Conservation (phyloP, 2,329 filamentous ascomycete species). For the Cyphellophora attinorum region DNA sequence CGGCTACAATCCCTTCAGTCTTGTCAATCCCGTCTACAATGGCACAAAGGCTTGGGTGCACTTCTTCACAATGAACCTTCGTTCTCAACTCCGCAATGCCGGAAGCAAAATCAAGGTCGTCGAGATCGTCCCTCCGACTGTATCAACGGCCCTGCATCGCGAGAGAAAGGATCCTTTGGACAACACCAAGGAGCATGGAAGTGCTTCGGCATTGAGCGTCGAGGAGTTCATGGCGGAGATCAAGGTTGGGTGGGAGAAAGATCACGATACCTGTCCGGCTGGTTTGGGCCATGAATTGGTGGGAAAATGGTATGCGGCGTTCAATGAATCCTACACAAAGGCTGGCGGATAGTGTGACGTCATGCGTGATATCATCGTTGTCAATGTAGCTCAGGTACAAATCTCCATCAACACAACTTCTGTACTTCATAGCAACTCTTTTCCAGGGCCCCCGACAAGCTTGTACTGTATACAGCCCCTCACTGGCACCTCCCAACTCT, state of each 20-base stretch:
- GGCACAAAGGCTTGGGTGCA: conserved; percentile 51
- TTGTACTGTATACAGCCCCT: too few species aligned
- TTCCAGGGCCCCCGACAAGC: too few species aligned
- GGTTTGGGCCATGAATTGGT: conserved; percentile 34
- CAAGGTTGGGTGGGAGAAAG: conserved; percentile 33
- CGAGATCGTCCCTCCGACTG: conserved; percentile 47
- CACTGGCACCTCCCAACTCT: too few species aligned
- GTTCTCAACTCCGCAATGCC: conserved; percentile 37
- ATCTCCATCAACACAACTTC: too few species aligned
- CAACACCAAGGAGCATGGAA: conserved; percentile 48
- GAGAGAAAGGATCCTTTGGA: conserved; percentile 48
- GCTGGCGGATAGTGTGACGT: too few species aligned
- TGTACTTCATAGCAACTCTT: too few species aligned
- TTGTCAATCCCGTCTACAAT: conserved; percentile 51
- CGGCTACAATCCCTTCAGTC: conserved; percentile 41
- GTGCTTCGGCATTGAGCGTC: conserved; percentile 34
- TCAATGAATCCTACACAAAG: conserved; percentile 26
- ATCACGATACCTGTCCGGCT: conserved; percentile 40
- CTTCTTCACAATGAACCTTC: conserved; percentile 47
- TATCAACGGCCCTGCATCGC: conserved; percentile 46
- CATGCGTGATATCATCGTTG: too few species aligned
- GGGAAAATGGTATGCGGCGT: conserved; percentile 33
- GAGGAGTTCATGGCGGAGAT: conserved; percentile 47
- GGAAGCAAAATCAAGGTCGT: conserved; percentile 38
- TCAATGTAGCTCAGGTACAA: too few species aligned